A percentile compares a stretch with the other conserved stretches of the same genome.
These are phyloP conservation scores for Nigrograna mackinnonii DNA, from an alignment of 2,329 filamentous ascomycete genomes.

Conservation along the genomic window DNA sequence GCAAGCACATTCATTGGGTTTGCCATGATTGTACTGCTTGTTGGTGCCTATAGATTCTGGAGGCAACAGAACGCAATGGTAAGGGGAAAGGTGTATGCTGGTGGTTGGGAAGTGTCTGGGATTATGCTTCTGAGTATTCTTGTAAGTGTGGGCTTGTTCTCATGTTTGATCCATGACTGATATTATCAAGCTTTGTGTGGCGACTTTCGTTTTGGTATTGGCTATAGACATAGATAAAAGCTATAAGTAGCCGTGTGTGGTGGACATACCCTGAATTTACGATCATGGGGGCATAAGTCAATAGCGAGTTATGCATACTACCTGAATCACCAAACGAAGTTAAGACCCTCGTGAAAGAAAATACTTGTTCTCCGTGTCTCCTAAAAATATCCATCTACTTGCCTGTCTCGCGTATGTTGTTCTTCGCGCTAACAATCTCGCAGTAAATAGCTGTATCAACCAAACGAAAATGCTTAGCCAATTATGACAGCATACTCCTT, in stretches of 20 bases:
- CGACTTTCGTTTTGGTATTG: slow-evolving; percentile 14
- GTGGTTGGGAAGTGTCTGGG: slow-evolving; percentile 61
- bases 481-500: too few species aligned
- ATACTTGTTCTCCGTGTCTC: too few species aligned
- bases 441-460: too few species aligned
- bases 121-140: slow-evolving; percentile 51
- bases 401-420: too few species aligned
- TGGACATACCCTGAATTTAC: too few species aligned
- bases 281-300: too few species aligned
- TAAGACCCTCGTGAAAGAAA: too few species aligned
- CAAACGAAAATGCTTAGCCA: too few species aligned
- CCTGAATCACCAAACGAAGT: too few species aligned
- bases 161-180: slow-evolving; percentile 11
- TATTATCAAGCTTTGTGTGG: slow-evolving; percentile 7
- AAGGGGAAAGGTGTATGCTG: slow-evolving; percentile 59
- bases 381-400: too few species aligned
- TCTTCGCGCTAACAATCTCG: too few species aligned
- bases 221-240: slow-evolving; percentile 20
- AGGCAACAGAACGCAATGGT: slow-evolving; percentile 63
- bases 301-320: too few species aligned
- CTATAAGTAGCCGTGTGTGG: slow-evolving; percentile 6
- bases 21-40: slow-evolving; percentile 52
- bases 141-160: slow-evolving; percentile 46
- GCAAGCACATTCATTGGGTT: slow-evolving; percentile 52
- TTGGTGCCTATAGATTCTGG: slow-evolving; percentile 65